phyloP scores from a whole-genome alignment of 805 yeast genomes.

The Lipomyces sp. region DNA sequence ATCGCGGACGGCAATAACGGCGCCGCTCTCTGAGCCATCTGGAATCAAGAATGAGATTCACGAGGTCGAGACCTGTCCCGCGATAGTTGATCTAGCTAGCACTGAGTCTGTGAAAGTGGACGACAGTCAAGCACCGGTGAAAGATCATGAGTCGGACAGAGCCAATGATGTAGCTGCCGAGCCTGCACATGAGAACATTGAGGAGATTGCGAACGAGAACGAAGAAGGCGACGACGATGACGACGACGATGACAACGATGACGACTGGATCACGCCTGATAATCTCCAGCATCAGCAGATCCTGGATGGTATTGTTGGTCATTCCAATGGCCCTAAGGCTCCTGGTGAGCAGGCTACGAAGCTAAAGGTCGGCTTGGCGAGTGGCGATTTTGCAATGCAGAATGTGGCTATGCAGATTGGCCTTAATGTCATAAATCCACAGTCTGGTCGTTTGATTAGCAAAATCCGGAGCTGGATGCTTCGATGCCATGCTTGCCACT shows the following conservation, averaged over 20 bases:
- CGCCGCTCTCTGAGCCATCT: neutral
- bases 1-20: neutral
- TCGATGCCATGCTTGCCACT: slow-evolving; percentile 97
- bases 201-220: slow-evolving; percentile 10
- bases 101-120: neutral
- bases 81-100: neutral
- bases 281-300: slow-evolving; percentile 71
- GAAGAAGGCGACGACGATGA: slow-evolving; percentile 56
- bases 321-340: slow-evolving; percentile 43
- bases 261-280: slow-evolving; percentile 91
- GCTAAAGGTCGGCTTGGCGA: slow-evolving; percentile 82
- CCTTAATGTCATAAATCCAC: slow-evolving; percentile 78
- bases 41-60: neutral
- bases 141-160: neutral
- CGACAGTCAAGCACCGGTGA: neutral
- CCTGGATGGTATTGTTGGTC: slow-evolving; percentile 53
- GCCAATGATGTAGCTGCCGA: slow-evolving; percentile 25
- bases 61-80: neutral
- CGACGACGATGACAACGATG: slow-evolving; percentile 77
- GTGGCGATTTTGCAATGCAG: slow-evolving; percentile 98
- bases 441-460: slow-evolving; percentile 82
- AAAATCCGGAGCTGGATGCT: slow-evolving; percentile 90
- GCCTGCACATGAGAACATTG: slow-evolving; percentile 29
- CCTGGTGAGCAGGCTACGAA: slow-evolving; percentile 50
- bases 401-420: slow-evolving; percentile 93